Percentiles rank a stretch among this genome's conserved stretches.
Conservation (phyloP, 768 basidiomycete genomes). For the Rhodosporidiobolus odoratus region DNA sequence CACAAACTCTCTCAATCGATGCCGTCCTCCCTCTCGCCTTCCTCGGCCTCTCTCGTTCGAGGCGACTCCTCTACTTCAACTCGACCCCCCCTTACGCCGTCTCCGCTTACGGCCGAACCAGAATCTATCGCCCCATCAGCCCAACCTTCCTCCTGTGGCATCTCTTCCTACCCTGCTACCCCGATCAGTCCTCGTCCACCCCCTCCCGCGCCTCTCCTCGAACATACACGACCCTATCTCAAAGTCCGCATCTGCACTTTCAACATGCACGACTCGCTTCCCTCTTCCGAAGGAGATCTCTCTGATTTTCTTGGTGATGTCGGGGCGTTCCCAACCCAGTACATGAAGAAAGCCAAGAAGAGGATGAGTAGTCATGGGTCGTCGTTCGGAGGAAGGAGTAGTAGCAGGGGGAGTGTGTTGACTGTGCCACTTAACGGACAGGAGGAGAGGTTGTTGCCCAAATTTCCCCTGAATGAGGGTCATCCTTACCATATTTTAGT, state of each 20-base stretch:
- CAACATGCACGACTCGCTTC: constrained; percentile 41
- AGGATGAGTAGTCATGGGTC: constrained; percentile 2
- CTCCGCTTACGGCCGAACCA: not conserved
- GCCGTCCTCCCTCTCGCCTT: constrained; percentile 1
- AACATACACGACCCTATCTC: constrained; percentile 7
- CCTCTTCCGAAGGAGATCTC: constrained; percentile 34
- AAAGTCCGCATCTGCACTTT: constrained; percentile 37
- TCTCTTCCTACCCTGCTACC: not conserved
- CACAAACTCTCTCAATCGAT: not conserved
- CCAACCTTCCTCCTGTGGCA: not conserved
- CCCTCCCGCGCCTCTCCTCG: not conserved
- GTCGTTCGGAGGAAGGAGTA: constrained; percentile 21
- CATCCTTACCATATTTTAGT: constrained; percentile 42
- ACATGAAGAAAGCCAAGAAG: not conserved
- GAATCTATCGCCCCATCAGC: not conserved
- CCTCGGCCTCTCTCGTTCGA: not conserved
- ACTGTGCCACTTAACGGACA: constrained; percentile 7
- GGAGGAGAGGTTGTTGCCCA: constrained; percentile 8
- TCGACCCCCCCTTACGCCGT: too few species aligned
- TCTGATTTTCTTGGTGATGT: constrained; percentile 40
- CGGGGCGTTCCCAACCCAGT: not conserved
- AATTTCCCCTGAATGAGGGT: constrained; percentile 19
- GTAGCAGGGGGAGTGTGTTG: constrained; percentile 3
- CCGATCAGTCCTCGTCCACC: not conserved
- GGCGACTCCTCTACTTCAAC: not conserved